Evolutionary conservation across 176 grass and related monocot genomes (phyloP), one percentile per base, ranked within the genome.

Genomic region (Otatea glauca): DNA sequence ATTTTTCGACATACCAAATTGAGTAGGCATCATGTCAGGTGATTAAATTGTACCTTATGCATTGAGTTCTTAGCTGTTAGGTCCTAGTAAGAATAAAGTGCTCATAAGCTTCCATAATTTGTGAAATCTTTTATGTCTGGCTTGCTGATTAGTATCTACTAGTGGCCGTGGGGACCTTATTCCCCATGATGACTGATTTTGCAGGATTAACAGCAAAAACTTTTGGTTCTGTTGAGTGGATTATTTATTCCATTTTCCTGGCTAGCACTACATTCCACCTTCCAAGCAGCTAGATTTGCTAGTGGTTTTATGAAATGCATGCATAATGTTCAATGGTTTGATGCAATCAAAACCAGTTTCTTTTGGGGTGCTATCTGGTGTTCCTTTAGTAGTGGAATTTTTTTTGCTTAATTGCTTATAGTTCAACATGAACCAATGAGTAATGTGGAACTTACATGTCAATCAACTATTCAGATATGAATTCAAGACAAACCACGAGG

Each of bases 401-500:
- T 65, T 38, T 60, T 83, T 42, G 27, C 67, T 44, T 45, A 32
- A 21, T 81, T 83, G 6, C 59, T 78, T 90, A 34, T 86, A 64
- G 21, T 54, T 81, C 7, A 51, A 65, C 54, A 69, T 68, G 65
- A 62, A 84, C 12, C 41, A 59, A 76, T 32, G 54, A 68, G 13
- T 23, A 50, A 12, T 50, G 44, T 83, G 21, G 59, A 38, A 47
- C 83, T 92, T 70, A 84, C 42, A 68, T 85, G 34, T 73, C 9
- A 78, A 86, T 88, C 13, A 76, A 62, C 20, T 87, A 83, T 89
- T 63, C 83, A 99, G 96, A 87, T 94, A 88, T 60, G 96, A 99
- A 74, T 99, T 99, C 75, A 96, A 96, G 81, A 86, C 71, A 84
- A 96, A 89, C 21, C 93, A 99, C 2, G 88, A 90, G 72, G 88